Percentiles rank a stretch among this genome's conserved stretches.
Evolutionary conservation across 1,139 yeast species (phyloP).

Genomic region (Pichia sp.): DNA sequence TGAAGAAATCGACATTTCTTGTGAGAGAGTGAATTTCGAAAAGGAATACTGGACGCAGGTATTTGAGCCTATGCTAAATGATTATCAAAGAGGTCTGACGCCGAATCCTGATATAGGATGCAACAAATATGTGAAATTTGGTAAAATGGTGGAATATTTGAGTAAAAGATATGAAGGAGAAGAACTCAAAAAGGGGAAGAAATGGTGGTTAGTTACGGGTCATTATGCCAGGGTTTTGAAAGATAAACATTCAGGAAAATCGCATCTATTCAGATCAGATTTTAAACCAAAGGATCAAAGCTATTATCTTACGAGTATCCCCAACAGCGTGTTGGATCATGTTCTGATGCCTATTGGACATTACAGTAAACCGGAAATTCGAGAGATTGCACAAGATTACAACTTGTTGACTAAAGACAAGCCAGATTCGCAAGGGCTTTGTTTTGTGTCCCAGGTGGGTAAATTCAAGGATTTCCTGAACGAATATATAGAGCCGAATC

Average conservation of each 20-base stretch:
- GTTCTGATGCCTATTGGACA: conserved; percentile 77
- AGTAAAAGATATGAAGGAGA: conserved; percentile 26
- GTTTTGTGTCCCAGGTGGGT: conserved; percentile 78
- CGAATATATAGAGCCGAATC: conserved; percentile 63
- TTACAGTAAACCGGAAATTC: conserved; percentile 62
- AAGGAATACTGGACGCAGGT: conserved; percentile 89
- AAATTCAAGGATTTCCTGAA: conserved; percentile 67
- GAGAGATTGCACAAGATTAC: conserved; percentile 52
- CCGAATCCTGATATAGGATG: conserved; percentile 96
- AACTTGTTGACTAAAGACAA: conserved; percentile 60
- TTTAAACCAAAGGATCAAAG: conserved; percentile 78
- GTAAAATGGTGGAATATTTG: conserved; percentile 55
- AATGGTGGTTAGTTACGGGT: conserved; percentile 92
- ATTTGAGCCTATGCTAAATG: conserved; percentile 81
- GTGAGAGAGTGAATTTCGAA: conserved; percentile 78
- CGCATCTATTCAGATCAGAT: conserved; percentile 50
- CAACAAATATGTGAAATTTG: conserved; percentile 80
- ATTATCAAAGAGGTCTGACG: conserved; percentile 64
- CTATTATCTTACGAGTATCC: conserved; percentile 71
- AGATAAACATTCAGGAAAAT: conserved; percentile 22
- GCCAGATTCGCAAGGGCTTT: conserved; percentile 91
- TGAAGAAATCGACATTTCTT: conserved; percentile 49
- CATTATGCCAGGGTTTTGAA: conserved; percentile 69
- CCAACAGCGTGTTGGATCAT: conserved; percentile 35
- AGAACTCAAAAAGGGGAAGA: conserved; percentile 15